Base-by-base conservation (phyloP, 768 basidiomycete genomes). In the Mycena kentingensis region DNA sequence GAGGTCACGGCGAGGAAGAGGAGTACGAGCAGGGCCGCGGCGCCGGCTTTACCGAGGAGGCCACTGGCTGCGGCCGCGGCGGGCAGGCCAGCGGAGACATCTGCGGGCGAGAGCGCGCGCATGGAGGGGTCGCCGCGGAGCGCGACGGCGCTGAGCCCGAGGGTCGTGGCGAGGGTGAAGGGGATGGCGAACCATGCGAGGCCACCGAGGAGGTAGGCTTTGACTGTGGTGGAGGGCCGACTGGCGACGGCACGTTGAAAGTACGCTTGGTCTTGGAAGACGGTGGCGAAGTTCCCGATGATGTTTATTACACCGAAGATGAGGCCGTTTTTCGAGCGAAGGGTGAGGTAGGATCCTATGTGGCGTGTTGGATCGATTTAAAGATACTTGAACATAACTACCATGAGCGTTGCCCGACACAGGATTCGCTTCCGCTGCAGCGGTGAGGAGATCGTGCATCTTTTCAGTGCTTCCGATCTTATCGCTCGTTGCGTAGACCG, bases 191-290 rank as follows among this genome's bases (percentile, higher is more conserved):
- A 93, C 94, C 95, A 97, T 2, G 91, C 88, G 7, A 94, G 66
- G 3, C 93, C 94, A 37, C 94, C 95, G 7, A 93, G 77, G 3
- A 95, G 74, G 71, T 93, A 98, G 0, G 90, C 94, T 68, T 93
- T 94, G 52, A 95, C 93, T 12, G 88, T 88, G n/a, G 80, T 85
- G 1, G 82, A 85, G 0, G 92, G 93, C 15, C 85, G 74, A 54
- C 85, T 88, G 2, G 95, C 94, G 63, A 97, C 93, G 1, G 93
- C 93, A 12, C 92, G 80, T 64, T 93, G 91, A 86, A 90, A 96
- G 69, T 96, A 98, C 1, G 90, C 87, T 63, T 90, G 85, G 59
- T 80, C 78, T 55, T 78, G 74, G 63, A 78, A 80, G 5, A 79
- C 77, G 11, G 75, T 77, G 11, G 75, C 77, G 60, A 92, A 93